These are phyloP conservation scores for Apiospora saccharicola DNA, from an alignment of 2,329 filamentous ascomycete species.

Conservation along the genomic window DNA sequence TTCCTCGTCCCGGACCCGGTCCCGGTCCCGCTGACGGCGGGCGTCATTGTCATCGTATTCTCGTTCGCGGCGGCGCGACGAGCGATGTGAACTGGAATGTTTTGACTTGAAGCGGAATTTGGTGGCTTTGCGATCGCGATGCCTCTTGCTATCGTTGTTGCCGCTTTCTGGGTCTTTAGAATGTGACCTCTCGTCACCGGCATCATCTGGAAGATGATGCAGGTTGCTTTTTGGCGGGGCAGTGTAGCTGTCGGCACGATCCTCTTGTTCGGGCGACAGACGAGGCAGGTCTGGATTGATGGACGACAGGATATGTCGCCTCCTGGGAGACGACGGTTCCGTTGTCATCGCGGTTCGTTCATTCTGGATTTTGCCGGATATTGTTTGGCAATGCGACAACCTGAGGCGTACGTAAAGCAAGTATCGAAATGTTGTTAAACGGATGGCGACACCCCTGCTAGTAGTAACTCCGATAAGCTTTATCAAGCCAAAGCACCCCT, in stretches of 20 bases:
- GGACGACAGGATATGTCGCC: slow-evolving; percentile 45
- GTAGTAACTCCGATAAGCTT: slow-evolving; percentile 26
- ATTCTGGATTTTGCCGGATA: slow-evolving; percentile 3
- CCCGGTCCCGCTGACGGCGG: slow-evolving; percentile 11
- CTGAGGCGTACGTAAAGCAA: neutral
- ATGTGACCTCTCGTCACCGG: slow-evolving; percentile 25
- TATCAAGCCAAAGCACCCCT: slow-evolving; percentile 14
- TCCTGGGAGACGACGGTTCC: slow-evolving; percentile 40
- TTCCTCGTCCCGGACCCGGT: neutral
- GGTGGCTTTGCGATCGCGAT: slow-evolving; percentile 37
- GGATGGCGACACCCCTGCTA: slow-evolving; percentile 24
- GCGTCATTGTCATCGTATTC: slow-evolving; percentile 22
- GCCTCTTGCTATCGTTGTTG: neutral
- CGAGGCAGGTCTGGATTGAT: slow-evolving; percentile 40
- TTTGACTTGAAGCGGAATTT: slow-evolving; percentile 54
- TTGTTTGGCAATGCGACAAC: neutral
- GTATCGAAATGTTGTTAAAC: slow-evolving; percentile 23
- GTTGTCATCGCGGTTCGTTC: slow-evolving; percentile 37
- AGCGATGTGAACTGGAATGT: slow-evolving; percentile 37
- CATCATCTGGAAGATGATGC: slow-evolving; percentile 1
- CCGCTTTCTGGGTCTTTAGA: neutral
- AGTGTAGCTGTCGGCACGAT: slow-evolving; percentile 23
- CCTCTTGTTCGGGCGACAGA: slow-evolving; percentile 31
- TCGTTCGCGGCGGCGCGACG: slow-evolving; percentile 35
- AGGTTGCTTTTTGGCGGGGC: neutral